Evolutionary conservation across 2,329 filamentous ascomycete genomes (phyloP).

Genomic region (Pseudocercospora pini-densiflorae): DNA sequence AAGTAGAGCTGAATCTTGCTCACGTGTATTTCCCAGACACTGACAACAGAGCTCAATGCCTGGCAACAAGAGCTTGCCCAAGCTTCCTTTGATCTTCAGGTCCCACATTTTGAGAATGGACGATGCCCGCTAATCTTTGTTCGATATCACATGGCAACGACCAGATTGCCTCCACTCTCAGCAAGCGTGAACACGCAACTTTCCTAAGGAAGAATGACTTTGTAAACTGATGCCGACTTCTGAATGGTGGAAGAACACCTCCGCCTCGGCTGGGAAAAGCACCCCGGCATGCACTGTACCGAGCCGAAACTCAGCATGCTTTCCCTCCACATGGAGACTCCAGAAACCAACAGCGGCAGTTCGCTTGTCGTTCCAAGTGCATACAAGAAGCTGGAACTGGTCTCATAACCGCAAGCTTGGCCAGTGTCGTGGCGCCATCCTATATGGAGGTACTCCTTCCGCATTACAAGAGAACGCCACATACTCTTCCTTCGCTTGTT

Average conservation of each 20-base stretch:
- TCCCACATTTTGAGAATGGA: background rate
- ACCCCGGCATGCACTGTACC: background rate
- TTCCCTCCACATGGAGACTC: background rate
- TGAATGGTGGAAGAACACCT: conserved; percentile 4
- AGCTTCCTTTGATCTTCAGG: background rate
- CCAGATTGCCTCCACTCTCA: background rate
- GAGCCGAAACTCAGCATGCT: conserved; percentile 6
- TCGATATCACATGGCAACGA: background rate
- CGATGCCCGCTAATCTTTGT: background rate
- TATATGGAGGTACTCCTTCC: conserved; percentile 20
- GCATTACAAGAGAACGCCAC: conserved; percentile 13
- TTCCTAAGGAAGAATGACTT: background rate
- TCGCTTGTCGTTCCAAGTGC: background rate
- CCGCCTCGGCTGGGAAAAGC: background rate
- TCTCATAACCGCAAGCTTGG: background rate
- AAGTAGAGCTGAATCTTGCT: background rate
- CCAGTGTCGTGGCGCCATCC: background rate
- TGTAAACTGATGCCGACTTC: background rate
- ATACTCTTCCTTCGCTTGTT: background rate
- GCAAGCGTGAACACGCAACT: background rate
- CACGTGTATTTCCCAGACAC: background rate
- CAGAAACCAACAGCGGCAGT: conserved; percentile 10
- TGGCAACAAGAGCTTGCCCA: background rate
- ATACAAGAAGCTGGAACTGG: background rate
- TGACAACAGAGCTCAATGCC: too few relatives aligned